Evolutionary conservation across 805 yeast species (phyloP), one percentile per base, ranked within the genome.

Genomic region (Hanseniaspora valbyensis): DNA sequence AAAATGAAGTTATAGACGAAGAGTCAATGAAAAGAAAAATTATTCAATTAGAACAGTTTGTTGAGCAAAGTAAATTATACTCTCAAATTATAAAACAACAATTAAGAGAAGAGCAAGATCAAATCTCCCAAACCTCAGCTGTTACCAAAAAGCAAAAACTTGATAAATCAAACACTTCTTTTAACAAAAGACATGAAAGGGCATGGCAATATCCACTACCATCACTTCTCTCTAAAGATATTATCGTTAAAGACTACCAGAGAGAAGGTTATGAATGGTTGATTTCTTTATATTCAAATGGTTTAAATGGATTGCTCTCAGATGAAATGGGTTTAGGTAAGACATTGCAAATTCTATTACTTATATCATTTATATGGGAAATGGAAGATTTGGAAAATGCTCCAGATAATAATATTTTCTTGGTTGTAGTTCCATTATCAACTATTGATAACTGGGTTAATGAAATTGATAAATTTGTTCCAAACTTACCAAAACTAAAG

Each of bases 311-410:
- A 2, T 89, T 92, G 32, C 68, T 92, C 19, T 97, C 97, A 0
- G 97, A 92, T 66, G 97, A 90, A 64, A 90, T 90, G 98, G 97
- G 97, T 0, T 69, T 90, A 24, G 98, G 98, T 1, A 90, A 90
- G 62, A 92, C 98, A 0, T 65, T 90, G 7, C 95, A 92, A 63
- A 81, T 92, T 39, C 86, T 90, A 50, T 75, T 95, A 0, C 71
- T 90, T 53, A 58, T 88, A 3, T 77, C 86, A 4, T 85, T 81
- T 59, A 68, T 89, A 33, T 74, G 81, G 42, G 95, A 86, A 56
- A 79, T 85, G 62, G 88, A 84, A 2, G 76, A 86, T 1, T 25
- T 41, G 41, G 21, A 30, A 3, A 29, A 38, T n/a, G 16, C 16
- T 8, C 7, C 5, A 12, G 26, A 25, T 12, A 65, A 68, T 34